Percentiles rank a stretch among this genome's conserved stretches.
Evolutionary conservation across 2,329 filamentous ascomycete genomes (phyloP).

Genomic region (Claviceps quebecensis): DNA sequence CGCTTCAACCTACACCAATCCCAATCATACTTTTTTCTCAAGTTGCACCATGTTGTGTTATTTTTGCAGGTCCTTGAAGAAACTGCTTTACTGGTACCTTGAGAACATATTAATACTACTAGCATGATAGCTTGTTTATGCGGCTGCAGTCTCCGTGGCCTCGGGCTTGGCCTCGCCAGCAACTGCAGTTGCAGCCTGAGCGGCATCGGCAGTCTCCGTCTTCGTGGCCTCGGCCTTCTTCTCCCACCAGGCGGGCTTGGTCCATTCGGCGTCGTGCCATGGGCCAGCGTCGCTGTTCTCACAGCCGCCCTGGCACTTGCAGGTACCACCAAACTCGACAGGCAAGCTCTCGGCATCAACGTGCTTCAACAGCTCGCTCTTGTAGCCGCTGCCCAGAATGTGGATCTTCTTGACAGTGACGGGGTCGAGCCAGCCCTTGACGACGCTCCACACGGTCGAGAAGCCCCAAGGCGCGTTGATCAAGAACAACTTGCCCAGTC

Average conservation of each 20-base stretch:
- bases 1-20: not conserved
- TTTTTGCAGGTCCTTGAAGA: too few relatives aligned
- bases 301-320: conserved; percentile 72
- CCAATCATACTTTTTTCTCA: not conserved
- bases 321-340: conserved; percentile 69
- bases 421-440: conserved; percentile 92
- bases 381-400: conserved; percentile 68
- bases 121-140: conserved; percentile 1
- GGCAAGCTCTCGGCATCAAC: conserved; percentile 84
- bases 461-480: conserved; percentile 99
- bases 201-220: conserved; percentile 19
- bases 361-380: conserved; percentile 72
- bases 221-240: conserved; percentile 26
- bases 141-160: conserved; percentile 16
- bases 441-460: conserved; percentile 65
- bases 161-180: conserved; percentile 17
- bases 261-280: conserved; percentile 60
- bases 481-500: conserved; percentile 86
- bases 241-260: conserved; percentile 51
- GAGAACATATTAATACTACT: too few relatives aligned
- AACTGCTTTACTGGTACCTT: too few relatives aligned
- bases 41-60: not conserved
- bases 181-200: conserved; percentile 10
- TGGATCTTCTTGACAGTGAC: conserved; percentile 95
- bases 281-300: conserved; percentile 78